Evolutionary conservation across 805 yeast genomes (phyloP), one percentile per base, ranked within the genome.

Genomic region (Spathaspora sp.): DNA sequence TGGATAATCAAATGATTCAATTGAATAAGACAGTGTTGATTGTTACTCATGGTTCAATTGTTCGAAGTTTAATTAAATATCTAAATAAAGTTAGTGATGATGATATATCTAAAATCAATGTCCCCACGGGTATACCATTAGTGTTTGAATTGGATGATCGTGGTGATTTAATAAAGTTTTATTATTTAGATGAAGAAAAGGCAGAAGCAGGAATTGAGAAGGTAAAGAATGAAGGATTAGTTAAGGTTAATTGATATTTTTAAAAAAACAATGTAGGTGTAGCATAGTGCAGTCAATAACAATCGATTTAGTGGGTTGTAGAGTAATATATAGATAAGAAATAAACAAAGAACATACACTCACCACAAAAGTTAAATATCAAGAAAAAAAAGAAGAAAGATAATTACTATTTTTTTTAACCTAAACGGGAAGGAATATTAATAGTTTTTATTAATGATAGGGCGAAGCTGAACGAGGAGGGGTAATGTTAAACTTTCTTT

Each of bases 121-220:
- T 73, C 2, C 78, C 79, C 17, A 74, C 77, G 1, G 79, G 78
- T 1, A 67, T 74, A 3, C 79, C 79, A 9, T 58, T 73, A n/a
- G 71, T 72, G 20, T 73, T 74, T 56, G 77, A 74, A 51, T 52
- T 72, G 8, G 62, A 68, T 50, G 70, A 69, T 43, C 50, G 56
- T 7, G 71, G 70, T 7, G 54, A 58, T 16, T 55, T 67, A 45
- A 50, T 61, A 5, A 62, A 61, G 43, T 66, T 65, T 55, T 71
- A 74, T 54, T 74, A 74, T 55, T 61, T 74, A 49, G 77, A 74
- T 57, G 61, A 68, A 50, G 77, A 71, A 51, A 59, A 68, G 52
- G 79, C 79, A 1, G 57, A 63, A 46, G 57, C 58, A 54, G 72
- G 75, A 1, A 73, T 74, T n/a, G 70, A 61, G 40, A 68, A 66